Evolutionary conservation across 1,139 yeast genomes (phyloP).

Genomic region (Blastobotrys arbuscula): DNA sequence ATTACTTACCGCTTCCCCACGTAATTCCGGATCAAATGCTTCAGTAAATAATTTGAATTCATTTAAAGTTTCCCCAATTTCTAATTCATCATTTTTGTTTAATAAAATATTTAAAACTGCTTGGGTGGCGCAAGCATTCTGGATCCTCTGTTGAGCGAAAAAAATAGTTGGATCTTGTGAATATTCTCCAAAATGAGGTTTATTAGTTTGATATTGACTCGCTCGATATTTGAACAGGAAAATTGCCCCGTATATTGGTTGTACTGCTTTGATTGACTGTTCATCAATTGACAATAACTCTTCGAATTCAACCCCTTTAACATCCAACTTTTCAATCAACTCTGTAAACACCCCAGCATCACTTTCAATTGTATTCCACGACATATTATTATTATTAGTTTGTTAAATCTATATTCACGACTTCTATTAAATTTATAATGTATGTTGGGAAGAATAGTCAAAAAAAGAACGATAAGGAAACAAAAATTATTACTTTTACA

Average conservation of each 20-base stretch:
- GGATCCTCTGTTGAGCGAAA: slow-evolving; percentile 63
- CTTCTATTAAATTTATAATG: too few relatives aligned
- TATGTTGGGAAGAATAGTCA: too few relatives aligned
- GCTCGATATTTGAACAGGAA: slow-evolving; percentile 59
- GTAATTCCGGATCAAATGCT: slow-evolving; percentile 52
- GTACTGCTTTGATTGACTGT: slow-evolving; percentile 36
- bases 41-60: slow-evolving; percentile 49
- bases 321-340: slow-evolving; percentile 54
- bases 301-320: slow-evolving; percentile 51
- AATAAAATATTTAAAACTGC: slow-evolving; percentile 60
- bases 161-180: slow-evolving; percentile 36
- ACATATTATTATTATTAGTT: neutral
- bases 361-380: slow-evolving; percentile 69
- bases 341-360: slow-evolving; percentile 75
- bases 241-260: slow-evolving; percentile 54
- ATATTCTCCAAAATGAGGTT: slow-evolving; percentile 44
- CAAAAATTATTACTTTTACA: too few relatives aligned
- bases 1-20: slow-evolving; percentile 61
- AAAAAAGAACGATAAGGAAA: too few relatives aligned
- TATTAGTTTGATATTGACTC: slow-evolving; percentile 23
- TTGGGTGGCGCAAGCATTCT: slow-evolving; percentile 74
- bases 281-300: slow-evolving; percentile 54
- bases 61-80: slow-evolving; percentile 46
- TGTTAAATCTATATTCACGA: too few relatives aligned
- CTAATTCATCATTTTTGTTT: slow-evolving; percentile 37